These are phyloP conservation scores for Magnusiomyces paraingens DNA, from an alignment of 1,139 yeast genomes.

Conservation along the genomic window DNA sequence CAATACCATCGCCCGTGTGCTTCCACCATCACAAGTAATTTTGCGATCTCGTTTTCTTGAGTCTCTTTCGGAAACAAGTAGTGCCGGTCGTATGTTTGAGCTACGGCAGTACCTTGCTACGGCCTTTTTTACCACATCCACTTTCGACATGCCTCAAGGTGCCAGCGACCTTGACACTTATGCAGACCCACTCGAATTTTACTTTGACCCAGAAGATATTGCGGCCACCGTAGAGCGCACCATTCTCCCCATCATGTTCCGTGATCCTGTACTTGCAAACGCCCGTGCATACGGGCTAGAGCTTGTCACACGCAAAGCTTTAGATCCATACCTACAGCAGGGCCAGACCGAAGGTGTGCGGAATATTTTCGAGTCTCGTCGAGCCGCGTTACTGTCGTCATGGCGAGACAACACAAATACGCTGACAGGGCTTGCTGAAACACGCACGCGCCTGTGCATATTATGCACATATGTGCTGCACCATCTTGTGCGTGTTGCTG, in stretches of 20 bases:
- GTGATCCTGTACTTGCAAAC: slow-evolving; percentile 3
- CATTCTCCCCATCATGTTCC: background rate
- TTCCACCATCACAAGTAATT: background rate
- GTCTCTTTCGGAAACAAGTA: background rate
- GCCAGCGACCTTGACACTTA: too few species aligned
- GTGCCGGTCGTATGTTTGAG: background rate
- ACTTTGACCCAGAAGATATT: background rate
- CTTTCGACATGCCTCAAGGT: too few species aligned
- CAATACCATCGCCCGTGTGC: background rate
- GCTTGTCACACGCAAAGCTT: background rate
- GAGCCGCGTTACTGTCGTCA: too few species aligned
- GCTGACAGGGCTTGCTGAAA: too few species aligned
- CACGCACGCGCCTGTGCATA: too few species aligned
- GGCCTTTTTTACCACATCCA: background rate
- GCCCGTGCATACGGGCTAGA: background rate
- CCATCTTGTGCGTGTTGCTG: too few species aligned
- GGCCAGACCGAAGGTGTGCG: too few species aligned
- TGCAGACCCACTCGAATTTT: background rate
- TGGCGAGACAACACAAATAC: too few species aligned
- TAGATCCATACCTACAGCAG: too few species aligned
- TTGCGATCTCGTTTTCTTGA: background rate
- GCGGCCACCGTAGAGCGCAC: background rate
- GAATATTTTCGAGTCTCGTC: too few species aligned
- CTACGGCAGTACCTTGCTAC: slow-evolving; percentile 1
- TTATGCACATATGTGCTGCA: too few species aligned